A percentile compares a stretch with the other conserved stretches of the same genome.
Conservation (phyloP, 805 yeast genomes). For the Myxozyma vanderwaltii region DNA sequence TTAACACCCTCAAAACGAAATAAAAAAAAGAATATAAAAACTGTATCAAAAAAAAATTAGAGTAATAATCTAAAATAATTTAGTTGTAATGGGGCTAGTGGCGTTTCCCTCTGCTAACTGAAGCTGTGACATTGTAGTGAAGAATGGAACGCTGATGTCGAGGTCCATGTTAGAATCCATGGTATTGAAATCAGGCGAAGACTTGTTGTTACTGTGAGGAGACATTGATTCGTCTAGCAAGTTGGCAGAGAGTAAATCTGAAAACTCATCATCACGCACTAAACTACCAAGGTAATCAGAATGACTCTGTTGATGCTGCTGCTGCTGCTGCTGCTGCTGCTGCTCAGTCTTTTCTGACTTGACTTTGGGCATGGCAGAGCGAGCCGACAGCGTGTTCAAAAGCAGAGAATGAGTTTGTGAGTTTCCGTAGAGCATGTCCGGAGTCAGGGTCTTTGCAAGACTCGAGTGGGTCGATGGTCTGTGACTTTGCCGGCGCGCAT, state of each 20-base stretch:
- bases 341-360: not conserved
- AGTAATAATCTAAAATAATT: not conserved
- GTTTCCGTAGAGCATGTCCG: constrained; percentile 20
- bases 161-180: not conserved
- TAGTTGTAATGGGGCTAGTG: not conserved
- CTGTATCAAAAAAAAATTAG: not conserved
- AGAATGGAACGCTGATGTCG: constrained; percentile 16
- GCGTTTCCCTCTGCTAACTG: not conserved
- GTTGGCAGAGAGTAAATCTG: constrained; percentile 14
- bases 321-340: not conserved
- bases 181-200: not conserved
- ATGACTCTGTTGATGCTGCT: not conserved
- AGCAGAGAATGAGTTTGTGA: constrained; percentile 5
- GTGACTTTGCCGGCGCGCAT: constrained; percentile 3
- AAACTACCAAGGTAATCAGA: not conserved
- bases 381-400: constrained; percentile 22
- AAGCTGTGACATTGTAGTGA: constrained; percentile 26
- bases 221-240: not conserved
- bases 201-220: not conserved
- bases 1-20: no score
- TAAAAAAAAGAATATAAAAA: not conserved
- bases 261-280: constrained; percentile 18
- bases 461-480: constrained; percentile 2
- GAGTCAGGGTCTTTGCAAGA: constrained; percentile 8
- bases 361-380: constrained; percentile 4